phyloP scores from a whole-genome alignment of 371 early-diverging fungal species.

The Rhizomucor miehei region DNA sequence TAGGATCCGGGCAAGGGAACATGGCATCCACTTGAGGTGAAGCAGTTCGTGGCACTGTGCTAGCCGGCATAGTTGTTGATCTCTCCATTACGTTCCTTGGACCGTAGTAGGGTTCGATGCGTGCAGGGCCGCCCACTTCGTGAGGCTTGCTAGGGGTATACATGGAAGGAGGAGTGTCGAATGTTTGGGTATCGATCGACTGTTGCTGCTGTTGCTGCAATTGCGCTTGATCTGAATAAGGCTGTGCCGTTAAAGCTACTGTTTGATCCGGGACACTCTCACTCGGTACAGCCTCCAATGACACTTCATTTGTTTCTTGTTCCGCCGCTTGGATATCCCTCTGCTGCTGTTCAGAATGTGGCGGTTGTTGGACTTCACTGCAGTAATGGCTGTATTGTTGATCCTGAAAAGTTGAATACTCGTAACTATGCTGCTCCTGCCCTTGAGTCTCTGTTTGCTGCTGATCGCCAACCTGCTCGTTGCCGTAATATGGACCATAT shows the following conservation, averaged over 20 bases:
- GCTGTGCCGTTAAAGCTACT: not conserved
- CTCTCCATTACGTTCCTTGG: slow-evolving; percentile 4
- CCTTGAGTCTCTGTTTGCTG: too few species aligned
- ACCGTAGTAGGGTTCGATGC: not conserved
- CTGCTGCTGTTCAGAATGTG: too few species aligned
- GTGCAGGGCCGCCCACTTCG: not conserved
- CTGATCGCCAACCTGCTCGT: too few species aligned
- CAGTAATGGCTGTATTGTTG: too few species aligned
- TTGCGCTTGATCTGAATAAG: not conserved
- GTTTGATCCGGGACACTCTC: too few species aligned
- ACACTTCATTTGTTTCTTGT: too few species aligned
- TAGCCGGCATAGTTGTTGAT: slow-evolving; percentile 20
- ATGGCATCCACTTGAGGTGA: slow-evolving; percentile 31
- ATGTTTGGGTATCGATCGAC: slow-evolving; percentile 2
- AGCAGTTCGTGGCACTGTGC: slow-evolving; percentile 15
- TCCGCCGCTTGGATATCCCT: too few species aligned
- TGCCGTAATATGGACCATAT: too few species aligned
- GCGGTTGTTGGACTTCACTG: too few species aligned
- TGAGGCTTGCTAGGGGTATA: slow-evolving; percentile 15
- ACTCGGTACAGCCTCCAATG: too few species aligned
- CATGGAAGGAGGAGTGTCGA: slow-evolving; percentile 14
- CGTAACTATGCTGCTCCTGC: too few species aligned
- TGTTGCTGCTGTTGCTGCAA: not conserved
- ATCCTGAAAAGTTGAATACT: too few species aligned
- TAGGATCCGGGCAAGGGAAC: slow-evolving; percentile 52